These are phyloP conservation scores for Trametes coccinea DNA, from an alignment of 768 basidiomycete genomes.

Conservation along the genomic window DNA sequence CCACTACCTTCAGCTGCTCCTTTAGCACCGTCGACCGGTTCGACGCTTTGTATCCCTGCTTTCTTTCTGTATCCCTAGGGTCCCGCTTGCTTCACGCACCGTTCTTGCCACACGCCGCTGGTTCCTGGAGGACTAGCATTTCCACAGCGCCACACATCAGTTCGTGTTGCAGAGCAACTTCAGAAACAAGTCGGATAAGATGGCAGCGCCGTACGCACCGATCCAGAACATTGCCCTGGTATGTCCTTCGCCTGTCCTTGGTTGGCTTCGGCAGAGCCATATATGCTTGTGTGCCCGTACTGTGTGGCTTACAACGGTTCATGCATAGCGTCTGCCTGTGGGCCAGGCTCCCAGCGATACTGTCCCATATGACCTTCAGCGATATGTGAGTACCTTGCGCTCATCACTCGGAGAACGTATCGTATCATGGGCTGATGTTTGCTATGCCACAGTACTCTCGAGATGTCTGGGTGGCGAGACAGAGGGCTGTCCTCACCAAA, in stretches of 20 bases:
- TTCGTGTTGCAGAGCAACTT: background rate
- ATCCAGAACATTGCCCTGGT: slow-evolving; percentile 20
- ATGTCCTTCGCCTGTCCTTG: background rate
- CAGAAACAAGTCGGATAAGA: slow-evolving; percentile 1
- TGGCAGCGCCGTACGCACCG: slow-evolving; percentile 16
- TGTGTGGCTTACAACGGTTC: too few relatives aligned
- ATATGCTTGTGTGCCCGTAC: background rate
- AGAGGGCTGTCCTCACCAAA: slow-evolving; percentile 39
- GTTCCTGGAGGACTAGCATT: slow-evolving; percentile 13
- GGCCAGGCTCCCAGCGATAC: slow-evolving; percentile 22
- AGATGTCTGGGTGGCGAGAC: slow-evolving; percentile 46
- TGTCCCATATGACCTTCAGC: slow-evolving; percentile 34
- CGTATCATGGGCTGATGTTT: background rate
- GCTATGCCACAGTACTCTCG: slow-evolving; percentile 39
- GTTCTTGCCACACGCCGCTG: slow-evolving; percentile 4
- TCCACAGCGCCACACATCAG: background rate
- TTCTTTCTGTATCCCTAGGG: slow-evolving; percentile 23
- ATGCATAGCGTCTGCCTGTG: slow-evolving; percentile 22
- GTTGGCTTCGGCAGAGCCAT: too few relatives aligned
- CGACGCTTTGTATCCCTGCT: slow-evolving; percentile 25
- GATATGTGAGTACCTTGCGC: slow-evolving; percentile 33
- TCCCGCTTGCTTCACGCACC: slow-evolving; percentile 19
- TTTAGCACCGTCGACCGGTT: slow-evolving; percentile 30
- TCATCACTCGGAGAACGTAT: background rate
- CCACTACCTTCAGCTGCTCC: slow-evolving; percentile 12